These are phyloP conservation scores for Solanum chilense DNA, from an alignment of 257 asterid species.

Conservation along the genomic window DNA sequence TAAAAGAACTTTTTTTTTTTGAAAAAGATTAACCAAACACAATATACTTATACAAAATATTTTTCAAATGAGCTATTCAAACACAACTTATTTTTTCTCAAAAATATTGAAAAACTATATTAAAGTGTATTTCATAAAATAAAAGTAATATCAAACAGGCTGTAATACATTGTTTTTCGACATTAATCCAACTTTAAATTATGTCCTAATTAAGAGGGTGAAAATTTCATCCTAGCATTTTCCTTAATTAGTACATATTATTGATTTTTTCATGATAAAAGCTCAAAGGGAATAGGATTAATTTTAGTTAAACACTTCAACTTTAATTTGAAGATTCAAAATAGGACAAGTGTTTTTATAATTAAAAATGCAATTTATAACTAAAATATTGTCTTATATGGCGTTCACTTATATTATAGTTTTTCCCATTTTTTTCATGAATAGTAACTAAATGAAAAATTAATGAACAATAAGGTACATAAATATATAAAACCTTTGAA, in stretches of 20 bases:
- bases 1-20: too few relatives aligned
- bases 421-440: not conserved
- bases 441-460: too few relatives aligned
- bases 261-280: not conserved
- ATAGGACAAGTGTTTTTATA: not conserved
- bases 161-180: not conserved
- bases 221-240: not conserved
- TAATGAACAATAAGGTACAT: not conserved
- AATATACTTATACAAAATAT: too few relatives aligned
- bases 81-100: too few relatives aligned
- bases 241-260: not conserved
- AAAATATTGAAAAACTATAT: too few relatives aligned
- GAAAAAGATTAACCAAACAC: too few relatives aligned
- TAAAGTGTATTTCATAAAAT: too few relatives aligned
- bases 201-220: not conserved
- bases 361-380: not conserved
- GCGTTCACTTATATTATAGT: not conserved
- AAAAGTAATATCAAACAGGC: too few relatives aligned
- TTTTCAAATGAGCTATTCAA: too few relatives aligned
- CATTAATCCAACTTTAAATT: not conserved
- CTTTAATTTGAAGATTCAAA: not conserved
- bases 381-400: not conserved
- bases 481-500: too few relatives aligned
- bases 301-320: not conserved
- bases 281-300: not conserved